Conservation (phyloP, 1,284 basidiomycete species). For the Tilletia caries region DNA sequence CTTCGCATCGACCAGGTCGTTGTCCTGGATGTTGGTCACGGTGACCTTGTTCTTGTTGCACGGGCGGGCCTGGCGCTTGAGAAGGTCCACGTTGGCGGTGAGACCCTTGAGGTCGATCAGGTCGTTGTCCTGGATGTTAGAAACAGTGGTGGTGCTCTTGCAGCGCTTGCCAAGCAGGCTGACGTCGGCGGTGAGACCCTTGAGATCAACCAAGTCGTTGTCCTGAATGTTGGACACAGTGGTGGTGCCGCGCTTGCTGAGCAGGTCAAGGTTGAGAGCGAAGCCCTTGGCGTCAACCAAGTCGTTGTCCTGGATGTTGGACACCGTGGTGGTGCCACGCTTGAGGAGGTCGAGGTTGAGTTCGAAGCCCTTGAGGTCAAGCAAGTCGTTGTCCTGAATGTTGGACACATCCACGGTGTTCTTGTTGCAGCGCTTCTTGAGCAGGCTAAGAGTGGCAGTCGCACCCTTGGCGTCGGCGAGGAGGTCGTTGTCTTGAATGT, state of each 20-base stretch:
- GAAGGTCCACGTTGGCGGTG: not conserved
- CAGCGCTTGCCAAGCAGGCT: no score
- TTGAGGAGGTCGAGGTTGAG: not conserved
- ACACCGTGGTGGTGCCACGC: not conserved
- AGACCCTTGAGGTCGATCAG: conserved; percentile 6
- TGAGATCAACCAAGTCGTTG: not conserved
- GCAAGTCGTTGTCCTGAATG: not conserved
- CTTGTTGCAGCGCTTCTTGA: conserved; percentile 7
- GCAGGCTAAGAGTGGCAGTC: not conserved
- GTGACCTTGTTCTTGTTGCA: not conserved
- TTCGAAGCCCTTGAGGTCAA: not conserved
- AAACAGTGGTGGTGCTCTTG: no score
- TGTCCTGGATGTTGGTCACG: conserved; percentile 9
- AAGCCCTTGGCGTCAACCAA: not conserved
- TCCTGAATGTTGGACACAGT: conserved; percentile 1
- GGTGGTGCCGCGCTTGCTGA: no score
- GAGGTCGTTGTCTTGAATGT: conserved; percentile 5
- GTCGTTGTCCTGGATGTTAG: conserved; percentile 10
- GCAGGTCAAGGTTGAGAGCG: not conserved
- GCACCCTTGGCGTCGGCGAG: not conserved
- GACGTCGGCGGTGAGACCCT: not conserved
- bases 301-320: conserved; percentile 10
- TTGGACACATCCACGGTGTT: not conserved
- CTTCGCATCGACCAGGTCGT: conserved; percentile 1
- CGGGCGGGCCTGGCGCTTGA: not conserved